Evolutionary conservation across 176 grass and related monocot genomes (phyloP), one percentile per base, ranked within the genome.

Genomic region (Coix lacrymajobi): DNA sequence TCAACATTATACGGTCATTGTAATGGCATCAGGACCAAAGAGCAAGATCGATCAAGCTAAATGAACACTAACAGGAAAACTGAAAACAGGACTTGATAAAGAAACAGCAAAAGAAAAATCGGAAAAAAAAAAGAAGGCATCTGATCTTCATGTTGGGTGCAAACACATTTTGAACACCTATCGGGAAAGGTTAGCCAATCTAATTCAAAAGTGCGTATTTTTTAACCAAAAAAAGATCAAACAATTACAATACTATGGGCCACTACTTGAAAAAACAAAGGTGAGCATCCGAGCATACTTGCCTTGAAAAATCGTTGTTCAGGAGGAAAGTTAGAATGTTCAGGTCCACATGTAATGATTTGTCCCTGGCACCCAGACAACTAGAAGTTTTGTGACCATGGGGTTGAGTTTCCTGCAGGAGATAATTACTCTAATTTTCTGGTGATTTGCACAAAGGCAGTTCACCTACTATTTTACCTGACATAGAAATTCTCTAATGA

Each of bases 161-260:
- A 11, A 14, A 70, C 34, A 22, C 32, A 39, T 17, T 51, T 57
- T 30, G 3, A 13, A 57, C 2, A 58, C 62, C 22, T 79, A 75
- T 57, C 26, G 1, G 5, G 26, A 30, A 62, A 30, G 60, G 13
- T 62, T 30, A 7, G 60, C 26, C 60, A 15, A 15, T 62, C 25
- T 2, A 62, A 69, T 76, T 65, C 25, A 60, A 25, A 4, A 22
- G 22, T 12, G 22, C 0, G 10, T 58, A 58, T 14, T 43, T 67
- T 24, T 38, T 22, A 6, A 25, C 22, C 9, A 58, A n/a, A 43
- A 62, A 61, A 15, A 74, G 17, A 77, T 31, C 74, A 67, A 67
- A 85, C 39, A 14, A 85, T 76, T 60, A 85, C 39, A 14, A 85
- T 76, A 54, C 64, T 56, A 71, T 15, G 51, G 33, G 20, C 3